These are phyloP conservation scores for Dothistroma septosporum DNA, from an alignment of 2,329 filamentous ascomycete species.

Conservation along the genomic window DNA sequence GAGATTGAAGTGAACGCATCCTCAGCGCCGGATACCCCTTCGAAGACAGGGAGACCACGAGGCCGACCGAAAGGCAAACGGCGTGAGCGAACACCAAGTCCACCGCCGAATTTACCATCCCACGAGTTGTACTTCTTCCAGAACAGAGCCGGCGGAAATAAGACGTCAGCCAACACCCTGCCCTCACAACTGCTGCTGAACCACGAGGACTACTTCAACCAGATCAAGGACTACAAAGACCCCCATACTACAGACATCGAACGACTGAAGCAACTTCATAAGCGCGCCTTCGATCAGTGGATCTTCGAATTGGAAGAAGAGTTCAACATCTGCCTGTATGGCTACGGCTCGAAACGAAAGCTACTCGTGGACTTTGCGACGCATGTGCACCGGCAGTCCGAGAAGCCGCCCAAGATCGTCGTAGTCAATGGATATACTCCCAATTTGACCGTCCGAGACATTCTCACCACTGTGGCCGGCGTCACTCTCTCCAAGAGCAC, in stretches of 20 bases:
- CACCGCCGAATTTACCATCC: constrained; percentile 74
- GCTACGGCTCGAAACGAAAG: constrained; percentile 81
- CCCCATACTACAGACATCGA: constrained; percentile 66
- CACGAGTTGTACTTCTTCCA: constrained; percentile 94
- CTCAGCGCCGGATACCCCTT: constrained; percentile 40
- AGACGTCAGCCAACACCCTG: constrained; percentile 84
- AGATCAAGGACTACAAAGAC: constrained; percentile 61
- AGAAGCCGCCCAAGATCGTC: constrained; percentile 59
- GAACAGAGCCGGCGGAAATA: constrained; percentile 73
- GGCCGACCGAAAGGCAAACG: constrained; percentile 53
- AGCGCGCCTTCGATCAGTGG: constrained; percentile 86
- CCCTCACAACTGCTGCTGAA: constrained; percentile 71
- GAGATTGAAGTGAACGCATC: constrained; percentile 41
- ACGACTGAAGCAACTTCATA: constrained; percentile 70
- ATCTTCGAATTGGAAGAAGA: constrained; percentile 79
- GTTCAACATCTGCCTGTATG: constrained; percentile 87
- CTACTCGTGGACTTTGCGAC: constrained; percentile 73
- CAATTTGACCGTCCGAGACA: constrained; percentile 62
- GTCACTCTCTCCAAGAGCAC: constrained; percentile 52
- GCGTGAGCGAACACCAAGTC: constrained; percentile 67
- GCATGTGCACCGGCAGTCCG: constrained; percentile 55
- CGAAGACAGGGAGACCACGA: constrained; percentile 42
- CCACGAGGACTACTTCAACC: constrained; percentile 84
- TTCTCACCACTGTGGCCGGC: constrained; percentile 64
- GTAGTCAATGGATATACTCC: constrained; percentile 81